A percentile compares a stretch with the other conserved stretches of the same genome.
Evolutionary conservation across 306 rosid species (phyloP).

Genomic region (Cyamopsis tetragonoloba): DNA sequence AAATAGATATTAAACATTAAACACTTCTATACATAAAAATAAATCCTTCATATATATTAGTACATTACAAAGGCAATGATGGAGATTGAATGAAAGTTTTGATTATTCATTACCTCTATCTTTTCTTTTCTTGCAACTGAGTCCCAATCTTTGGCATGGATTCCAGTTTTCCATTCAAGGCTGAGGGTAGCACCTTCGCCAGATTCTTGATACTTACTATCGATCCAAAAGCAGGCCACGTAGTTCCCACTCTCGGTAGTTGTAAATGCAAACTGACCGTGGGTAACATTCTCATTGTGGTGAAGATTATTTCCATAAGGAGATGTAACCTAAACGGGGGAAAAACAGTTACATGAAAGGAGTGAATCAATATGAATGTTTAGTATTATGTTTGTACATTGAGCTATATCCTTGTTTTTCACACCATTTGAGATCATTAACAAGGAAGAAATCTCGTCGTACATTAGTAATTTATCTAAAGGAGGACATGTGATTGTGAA

Average conservation of each 20-base stretch:
- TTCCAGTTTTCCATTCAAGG: slow-evolving; percentile 63
- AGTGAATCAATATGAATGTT: background rate
- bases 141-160: slow-evolving; percentile 53
- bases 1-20: background rate
- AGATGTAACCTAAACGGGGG: slow-evolving; percentile 48
- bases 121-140: slow-evolving; percentile 52
- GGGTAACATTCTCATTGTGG: slow-evolving; percentile 53
- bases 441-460: background rate
- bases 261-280: slow-evolving; percentile 62
- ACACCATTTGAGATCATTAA: background rate
- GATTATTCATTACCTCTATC: slow-evolving; percentile 35
- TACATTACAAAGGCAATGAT: background rate
- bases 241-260: slow-evolving; percentile 48
- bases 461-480: background rate
- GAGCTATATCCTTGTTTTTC: background rate
- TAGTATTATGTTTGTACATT: background rate
- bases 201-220: slow-evolving; percentile 11
- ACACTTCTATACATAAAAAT: background rate
- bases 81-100: background rate
- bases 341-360: background rate
- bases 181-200: slow-evolving; percentile 18
- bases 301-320: slow-evolving; percentile 61
- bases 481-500: background rate
- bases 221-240: slow-evolving; percentile 51
- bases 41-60: background rate